Conservation (phyloP, 352 stramenopile species). For the Phytophthora litchii region DNA sequence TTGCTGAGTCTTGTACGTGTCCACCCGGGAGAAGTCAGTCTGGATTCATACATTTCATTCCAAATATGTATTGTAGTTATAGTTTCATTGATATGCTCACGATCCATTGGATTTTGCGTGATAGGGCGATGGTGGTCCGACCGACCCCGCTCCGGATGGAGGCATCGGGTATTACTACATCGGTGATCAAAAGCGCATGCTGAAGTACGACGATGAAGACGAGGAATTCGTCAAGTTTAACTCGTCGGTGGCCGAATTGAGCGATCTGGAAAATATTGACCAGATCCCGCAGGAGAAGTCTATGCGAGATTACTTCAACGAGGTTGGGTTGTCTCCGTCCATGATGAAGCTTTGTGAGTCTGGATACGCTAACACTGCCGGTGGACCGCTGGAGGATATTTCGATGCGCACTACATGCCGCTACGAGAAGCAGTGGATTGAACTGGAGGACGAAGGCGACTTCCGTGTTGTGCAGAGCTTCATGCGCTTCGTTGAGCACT, state of each 20-base stretch:
- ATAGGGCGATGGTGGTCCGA: constrained; percentile 80
- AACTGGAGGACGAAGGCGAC: constrained; percentile 82
- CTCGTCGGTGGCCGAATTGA: constrained; percentile 58
- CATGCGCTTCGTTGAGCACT: constrained; percentile 67
- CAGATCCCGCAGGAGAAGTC: constrained; percentile 63
- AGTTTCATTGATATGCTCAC: constrained; percentile 21
- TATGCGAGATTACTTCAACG: constrained; percentile 81
- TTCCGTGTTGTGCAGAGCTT: constrained; percentile 78
- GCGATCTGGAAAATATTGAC: constrained; percentile 65
- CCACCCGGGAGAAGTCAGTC: constrained; percentile 84
- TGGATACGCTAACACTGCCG: constrained; percentile 83
- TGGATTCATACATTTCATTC: constrained; percentile 77
- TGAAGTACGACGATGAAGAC: constrained; percentile 72
- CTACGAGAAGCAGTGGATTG: constrained; percentile 86
- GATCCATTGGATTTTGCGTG: constrained; percentile 15
- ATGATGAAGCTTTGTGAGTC: constrained; percentile 87
- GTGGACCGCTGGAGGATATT: constrained; percentile 69
- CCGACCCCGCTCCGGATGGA: constrained; percentile 69
- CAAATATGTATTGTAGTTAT: constrained; percentile 8
- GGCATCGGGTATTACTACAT: constrained; percentile 89
- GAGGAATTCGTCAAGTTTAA: constrained; percentile 83
- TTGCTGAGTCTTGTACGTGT: constrained; percentile 59
- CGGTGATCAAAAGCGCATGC: constrained; percentile 84
- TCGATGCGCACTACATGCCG: constrained; percentile 79
- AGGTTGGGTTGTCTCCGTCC: constrained; percentile 58